phyloP scores from a whole-genome alignment of 306 rosid species.

The Vicia faba region DNA sequence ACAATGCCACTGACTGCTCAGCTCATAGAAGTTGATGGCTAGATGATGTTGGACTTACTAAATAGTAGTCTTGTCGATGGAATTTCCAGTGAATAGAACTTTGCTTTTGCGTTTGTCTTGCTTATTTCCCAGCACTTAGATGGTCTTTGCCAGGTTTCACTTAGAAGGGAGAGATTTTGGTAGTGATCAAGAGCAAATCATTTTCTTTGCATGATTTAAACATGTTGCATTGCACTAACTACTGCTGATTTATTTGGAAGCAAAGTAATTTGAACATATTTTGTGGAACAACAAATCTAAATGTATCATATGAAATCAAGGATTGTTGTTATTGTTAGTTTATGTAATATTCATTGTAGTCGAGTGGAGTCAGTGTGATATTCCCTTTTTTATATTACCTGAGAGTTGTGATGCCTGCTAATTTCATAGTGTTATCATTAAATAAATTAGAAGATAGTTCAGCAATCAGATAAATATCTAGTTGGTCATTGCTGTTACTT shows the following conservation, averaged over 20 bases:
- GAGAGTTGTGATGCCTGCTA: too few relatives aligned
- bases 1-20: background rate
- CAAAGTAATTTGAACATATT: too few relatives aligned
- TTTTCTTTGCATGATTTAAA: too few relatives aligned
- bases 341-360: too few relatives aligned
- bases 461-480: background rate
- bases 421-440: slow-evolving; percentile 6
- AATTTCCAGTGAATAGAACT: background rate
- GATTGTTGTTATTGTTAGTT: too few relatives aligned
- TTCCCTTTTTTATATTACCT: too few relatives aligned
- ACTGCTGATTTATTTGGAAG: too few relatives aligned
- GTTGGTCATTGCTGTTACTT: slow-evolving; percentile 4
- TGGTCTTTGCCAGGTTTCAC: slow-evolving; percentile 22
- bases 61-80: background rate
- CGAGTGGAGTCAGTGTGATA: too few relatives aligned
- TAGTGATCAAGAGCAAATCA: slow-evolving; percentile 9
- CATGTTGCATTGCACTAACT: too few relatives aligned
- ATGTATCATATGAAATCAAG: too few relatives aligned
- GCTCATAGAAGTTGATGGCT: slow-evolving; percentile 22
- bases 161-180: slow-evolving; percentile 3
- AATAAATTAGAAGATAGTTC: slow-evolving; percentile 26
- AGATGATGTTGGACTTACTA: slow-evolving; percentile 13
- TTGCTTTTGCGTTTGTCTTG: background rate
- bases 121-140: slow-evolving; percentile 23
- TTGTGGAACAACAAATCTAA: too few relatives aligned